Conservation (phyloP, 306 rosid genomes). For the Glycine soja region DNA sequence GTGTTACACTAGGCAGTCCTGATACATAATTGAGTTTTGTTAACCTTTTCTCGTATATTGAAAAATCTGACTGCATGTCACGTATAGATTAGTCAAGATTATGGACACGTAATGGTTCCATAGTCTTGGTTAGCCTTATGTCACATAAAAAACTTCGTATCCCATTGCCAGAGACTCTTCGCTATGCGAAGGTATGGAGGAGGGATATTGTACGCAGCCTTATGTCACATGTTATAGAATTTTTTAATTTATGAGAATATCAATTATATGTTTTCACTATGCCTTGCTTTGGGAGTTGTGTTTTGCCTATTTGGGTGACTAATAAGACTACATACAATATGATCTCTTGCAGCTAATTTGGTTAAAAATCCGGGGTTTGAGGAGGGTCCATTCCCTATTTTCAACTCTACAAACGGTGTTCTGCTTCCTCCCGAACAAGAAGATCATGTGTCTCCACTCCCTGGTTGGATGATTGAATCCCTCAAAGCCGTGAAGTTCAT, state of each 20-base stretch:
- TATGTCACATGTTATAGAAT: not conserved
- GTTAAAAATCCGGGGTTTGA: slow-evolving; percentile 81
- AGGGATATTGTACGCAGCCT: no score
- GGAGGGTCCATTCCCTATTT: slow-evolving; percentile 80
- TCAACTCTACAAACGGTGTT: slow-evolving; percentile 79
- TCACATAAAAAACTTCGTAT: no score
- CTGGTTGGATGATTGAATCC: slow-evolving; percentile 94
- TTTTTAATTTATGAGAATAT: not conserved
- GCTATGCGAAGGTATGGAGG: no score
- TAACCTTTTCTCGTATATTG: not conserved
- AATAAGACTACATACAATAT: slow-evolving; percentile 1
- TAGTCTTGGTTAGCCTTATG: not conserved
- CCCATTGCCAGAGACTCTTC: no score
- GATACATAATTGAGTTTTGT: not conserved
- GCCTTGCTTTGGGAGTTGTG: slow-evolving; percentile 1
- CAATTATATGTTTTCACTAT: not conserved
- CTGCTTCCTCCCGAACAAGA: slow-evolving; percentile 88
- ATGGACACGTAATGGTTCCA: not conserved
- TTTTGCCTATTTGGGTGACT: not conserved
- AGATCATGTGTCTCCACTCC: slow-evolving; percentile 82
- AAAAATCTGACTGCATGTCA: not conserved
- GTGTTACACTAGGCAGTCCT: no score
- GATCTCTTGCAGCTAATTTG: slow-evolving; percentile 69
- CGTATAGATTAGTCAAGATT: no score
- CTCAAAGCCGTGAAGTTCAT: slow-evolving; percentile 85